Evolutionary conservation across 2,329 filamentous ascomycete genomes (phyloP).

Genomic region (Magnaporthiopsis rhizophila): DNA sequence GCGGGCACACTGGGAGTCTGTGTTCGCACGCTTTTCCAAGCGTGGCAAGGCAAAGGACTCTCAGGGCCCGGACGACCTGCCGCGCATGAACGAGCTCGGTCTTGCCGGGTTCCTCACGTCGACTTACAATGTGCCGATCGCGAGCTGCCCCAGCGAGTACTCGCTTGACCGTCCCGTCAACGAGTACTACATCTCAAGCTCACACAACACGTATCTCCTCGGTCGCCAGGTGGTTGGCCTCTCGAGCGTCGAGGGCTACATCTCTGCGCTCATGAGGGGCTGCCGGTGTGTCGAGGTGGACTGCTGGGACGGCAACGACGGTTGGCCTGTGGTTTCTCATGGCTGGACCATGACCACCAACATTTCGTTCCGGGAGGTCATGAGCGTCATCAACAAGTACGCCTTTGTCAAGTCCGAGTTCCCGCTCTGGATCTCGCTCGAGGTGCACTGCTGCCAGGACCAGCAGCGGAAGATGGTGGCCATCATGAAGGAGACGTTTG

Average conservation of each 20-base stretch:
- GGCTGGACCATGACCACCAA: slow-evolving; percentile 82
- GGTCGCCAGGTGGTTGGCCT: slow-evolving; percentile 84
- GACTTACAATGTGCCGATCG: slow-evolving; percentile 60
- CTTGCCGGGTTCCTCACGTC: slow-evolving; percentile 75
- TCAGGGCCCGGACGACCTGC: slow-evolving; percentile 18
- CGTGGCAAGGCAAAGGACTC: slow-evolving; percentile 42
- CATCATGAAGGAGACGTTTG: slow-evolving; percentile 80
- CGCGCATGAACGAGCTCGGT: slow-evolving; percentile 66
- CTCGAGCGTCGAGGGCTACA: slow-evolving; percentile 93
- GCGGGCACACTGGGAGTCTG: slow-evolving; percentile 56
- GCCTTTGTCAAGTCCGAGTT: slow-evolving; percentile 83
- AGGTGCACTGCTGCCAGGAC: slow-evolving; percentile 79
- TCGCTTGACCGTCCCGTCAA: slow-evolving; percentile 77
- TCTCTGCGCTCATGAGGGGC: slow-evolving; percentile 75
- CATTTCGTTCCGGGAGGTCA: slow-evolving; percentile 84
- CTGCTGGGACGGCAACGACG: slow-evolving; percentile 91
- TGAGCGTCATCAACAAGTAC: slow-evolving; percentile 89
- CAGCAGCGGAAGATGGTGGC: slow-evolving; percentile 86
- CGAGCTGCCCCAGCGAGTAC: slow-evolving; percentile 51
- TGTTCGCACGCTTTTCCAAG: slow-evolving; percentile 64
- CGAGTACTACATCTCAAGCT: slow-evolving; percentile 97
- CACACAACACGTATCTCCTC: slow-evolving; percentile 94
- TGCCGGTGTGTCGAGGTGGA: slow-evolving; percentile 97
- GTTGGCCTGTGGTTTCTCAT: slow-evolving; percentile 82
- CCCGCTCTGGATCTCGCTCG: slow-evolving; percentile 88